Base-by-base conservation (phyloP, 192 early-diverging fungal genomes). In the Lobulomyces angularis region DNA sequence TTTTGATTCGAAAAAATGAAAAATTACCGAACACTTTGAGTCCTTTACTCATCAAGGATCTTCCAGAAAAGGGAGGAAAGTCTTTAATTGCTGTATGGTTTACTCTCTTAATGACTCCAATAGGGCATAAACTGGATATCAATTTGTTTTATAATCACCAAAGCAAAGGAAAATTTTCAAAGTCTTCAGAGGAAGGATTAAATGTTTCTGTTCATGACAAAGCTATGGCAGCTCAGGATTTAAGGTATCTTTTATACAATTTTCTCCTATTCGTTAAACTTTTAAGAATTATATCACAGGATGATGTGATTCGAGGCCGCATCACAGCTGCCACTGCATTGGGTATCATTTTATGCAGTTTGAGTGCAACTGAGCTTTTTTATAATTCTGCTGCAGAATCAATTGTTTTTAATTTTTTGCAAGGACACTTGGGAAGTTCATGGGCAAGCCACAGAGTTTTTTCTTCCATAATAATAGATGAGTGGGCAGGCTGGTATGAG, bases 171-270 rank as follows among this genome's bases (percentile, higher is more conserved):
- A 18, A 37, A 25, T 21, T 7, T 11, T 6, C 34, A 45, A 8
- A 28, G 11, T 17, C 12, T 22, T 11, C 36, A 20, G 23, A 12
- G n/a, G 19, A 41, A 22, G 58, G 60, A 53, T 55, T 86, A 50
- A 88, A 90, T 50, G 69, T 95, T 0, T 46, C 65, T n/a, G 51
- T 59, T 7, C 73, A 76, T 23, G 94, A 98, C 48, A 59, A 72
- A 27, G 84, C 85, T 12, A 96, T 98, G 90, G 59, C 87, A 19
- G 63, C 72, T 35, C 90, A 95, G 52, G 94, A 98, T 53, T 55
- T 94, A n/a, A n/a, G n/a, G n/a, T n/a, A n/a, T n/a, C n/a, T n/a
- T n/a, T n/a, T n/a, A n/a, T n/a, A n/a, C n/a, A n/a, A n/a, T n/a
- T n/a, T n/a, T n/a, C n/a, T n/a, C n/a, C n/a, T n/a, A n/a, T n/a